These are phyloP conservation scores for Ogataea ramenticola DNA, from an alignment of 805 yeast genomes.

Conservation along the genomic window DNA sequence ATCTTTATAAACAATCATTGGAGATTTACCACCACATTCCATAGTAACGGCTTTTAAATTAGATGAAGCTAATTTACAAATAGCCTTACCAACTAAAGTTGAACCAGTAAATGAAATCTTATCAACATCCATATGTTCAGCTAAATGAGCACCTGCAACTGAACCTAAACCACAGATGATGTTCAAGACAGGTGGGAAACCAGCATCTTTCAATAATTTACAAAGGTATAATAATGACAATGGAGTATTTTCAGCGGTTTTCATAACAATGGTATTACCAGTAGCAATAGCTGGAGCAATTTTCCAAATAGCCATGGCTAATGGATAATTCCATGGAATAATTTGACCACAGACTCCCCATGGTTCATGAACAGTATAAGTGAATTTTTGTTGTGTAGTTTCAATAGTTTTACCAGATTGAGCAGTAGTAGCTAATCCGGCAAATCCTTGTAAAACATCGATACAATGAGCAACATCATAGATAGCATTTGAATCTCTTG, in stretches of 20 bases:
- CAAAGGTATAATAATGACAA: slow-evolving; percentile 54
- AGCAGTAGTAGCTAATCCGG: slow-evolving; percentile 71
- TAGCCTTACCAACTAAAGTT: slow-evolving; percentile 66
- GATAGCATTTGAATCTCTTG: slow-evolving; percentile 42
- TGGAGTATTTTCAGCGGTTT: slow-evolving; percentile 63
- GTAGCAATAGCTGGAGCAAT: slow-evolving; percentile 60
- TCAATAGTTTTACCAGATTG: slow-evolving; percentile 55
- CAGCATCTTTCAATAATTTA: slow-evolving; percentile 47
- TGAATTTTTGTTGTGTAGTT: slow-evolving; percentile 47
- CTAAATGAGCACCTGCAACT: slow-evolving; percentile 51
- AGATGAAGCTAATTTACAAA: slow-evolving; percentile 76
- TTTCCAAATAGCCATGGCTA: slow-evolving; percentile 63
- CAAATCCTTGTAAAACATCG: slow-evolving; percentile 53
- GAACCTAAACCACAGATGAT: slow-evolving; percentile 58
- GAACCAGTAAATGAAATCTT: slow-evolving; percentile 68
- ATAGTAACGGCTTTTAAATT: slow-evolving; percentile 85
- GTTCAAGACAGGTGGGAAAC: slow-evolving; percentile 55
- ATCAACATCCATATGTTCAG: slow-evolving; percentile 49
- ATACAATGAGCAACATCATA: slow-evolving; percentile 54
- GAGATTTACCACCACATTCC: slow-evolving; percentile 96
- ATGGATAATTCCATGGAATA: slow-evolving; percentile 70
- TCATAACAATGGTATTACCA: slow-evolving; percentile 56
- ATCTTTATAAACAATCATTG: slow-evolving; percentile 82
- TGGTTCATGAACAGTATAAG: slow-evolving; percentile 61
- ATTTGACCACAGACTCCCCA: slow-evolving; percentile 66